These are phyloP conservation scores for Suillus decipiens DNA, from an alignment of 768 basidiomycete genomes.

Conservation along the genomic window DNA sequence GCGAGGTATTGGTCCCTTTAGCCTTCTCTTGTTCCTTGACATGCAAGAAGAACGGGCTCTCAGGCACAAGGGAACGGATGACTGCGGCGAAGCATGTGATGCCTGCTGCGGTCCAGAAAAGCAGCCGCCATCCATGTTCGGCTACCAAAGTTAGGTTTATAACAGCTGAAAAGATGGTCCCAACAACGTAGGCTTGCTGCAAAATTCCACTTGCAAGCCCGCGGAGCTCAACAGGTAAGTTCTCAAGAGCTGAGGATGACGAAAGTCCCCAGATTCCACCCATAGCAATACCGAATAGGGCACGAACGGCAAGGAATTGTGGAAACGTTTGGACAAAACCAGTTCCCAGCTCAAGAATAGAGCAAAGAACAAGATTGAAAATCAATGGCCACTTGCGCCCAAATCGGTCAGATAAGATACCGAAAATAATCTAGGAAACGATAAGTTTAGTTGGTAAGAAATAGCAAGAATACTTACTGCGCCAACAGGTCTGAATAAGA, in stretches of 20 bases:
- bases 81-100: conserved; percentile 69
- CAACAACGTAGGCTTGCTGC: conserved; percentile 88
- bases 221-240: conserved; percentile 82
- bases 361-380: conserved; percentile 68
- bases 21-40: conserved; percentile 58
- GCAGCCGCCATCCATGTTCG: conserved; percentile 59
- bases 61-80: conserved; percentile 69
- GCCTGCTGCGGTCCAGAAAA: conserved; percentile 82
- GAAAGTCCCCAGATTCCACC: conserved; percentile 90
- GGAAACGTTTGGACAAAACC: conserved; percentile 78
- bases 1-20: conserved; percentile 33
- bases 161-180: conserved; percentile 82
- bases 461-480: conserved; percentile 44
- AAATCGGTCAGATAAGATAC: conserved; percentile 82
- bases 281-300: conserved; percentile 87
- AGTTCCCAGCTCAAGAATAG: conserved; percentile 72
- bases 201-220: conserved; percentile 84
- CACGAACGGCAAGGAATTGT: conserved; percentile 80
- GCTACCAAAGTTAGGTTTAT: conserved; percentile 70
- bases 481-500: conserved; percentile 85
- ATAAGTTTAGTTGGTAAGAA: background rate
- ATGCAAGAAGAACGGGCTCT: conserved; percentile 71
- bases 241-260: conserved; percentile 82
- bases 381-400: conserved; percentile 95
- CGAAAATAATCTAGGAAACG: conserved; percentile 60